A percentile compares a stretch with the other conserved stretches of the same genome.
Evolutionary conservation across 257 asterid genomes (phyloP).

Genomic region (Solanum pennellii): DNA sequence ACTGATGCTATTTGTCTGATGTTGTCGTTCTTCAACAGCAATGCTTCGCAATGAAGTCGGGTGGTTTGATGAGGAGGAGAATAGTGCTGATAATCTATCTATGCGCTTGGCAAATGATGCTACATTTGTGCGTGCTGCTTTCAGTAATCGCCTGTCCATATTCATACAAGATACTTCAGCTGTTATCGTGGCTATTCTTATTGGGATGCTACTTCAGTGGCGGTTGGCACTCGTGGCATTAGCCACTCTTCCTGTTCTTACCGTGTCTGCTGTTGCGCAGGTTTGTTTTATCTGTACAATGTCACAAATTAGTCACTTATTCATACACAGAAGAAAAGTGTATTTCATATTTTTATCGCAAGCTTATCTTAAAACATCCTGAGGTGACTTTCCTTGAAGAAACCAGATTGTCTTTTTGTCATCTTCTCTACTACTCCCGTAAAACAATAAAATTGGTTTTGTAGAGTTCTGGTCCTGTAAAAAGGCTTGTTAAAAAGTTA

Average conservation of each 20-base stretch:
- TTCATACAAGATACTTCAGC: slow-evolving; percentile 97
- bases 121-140: slow-evolving; percentile 99
- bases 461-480: not conserved
- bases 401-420: not conserved
- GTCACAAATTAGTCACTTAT: not conserved
- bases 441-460: not conserved
- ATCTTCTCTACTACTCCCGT: not conserved
- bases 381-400: not conserved
- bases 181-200: slow-evolving; percentile 81
- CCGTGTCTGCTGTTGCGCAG: slow-evolving; percentile 95
- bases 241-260: slow-evolving; percentile 86
- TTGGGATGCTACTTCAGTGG: slow-evolving; percentile 94
- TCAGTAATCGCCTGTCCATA: slow-evolving; percentile 95
- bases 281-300: slow-evolving; percentile 18
- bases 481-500: not conserved
- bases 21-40: slow-evolving; percentile 34
- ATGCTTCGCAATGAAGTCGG: slow-evolving; percentile 99
- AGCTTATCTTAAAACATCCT: not conserved
- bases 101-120: slow-evolving; percentile 99
- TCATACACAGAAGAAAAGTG: not conserved
- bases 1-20: not conserved
- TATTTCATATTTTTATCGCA: not conserved
- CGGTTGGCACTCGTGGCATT: slow-evolving; percentile 95
- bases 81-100: slow-evolving; percentile 96
- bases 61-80: slow-evolving; percentile 98